Evolutionary conservation across 2,329 filamentous ascomycete species (phyloP).

Genomic region (Epichloe scottii): DNA sequence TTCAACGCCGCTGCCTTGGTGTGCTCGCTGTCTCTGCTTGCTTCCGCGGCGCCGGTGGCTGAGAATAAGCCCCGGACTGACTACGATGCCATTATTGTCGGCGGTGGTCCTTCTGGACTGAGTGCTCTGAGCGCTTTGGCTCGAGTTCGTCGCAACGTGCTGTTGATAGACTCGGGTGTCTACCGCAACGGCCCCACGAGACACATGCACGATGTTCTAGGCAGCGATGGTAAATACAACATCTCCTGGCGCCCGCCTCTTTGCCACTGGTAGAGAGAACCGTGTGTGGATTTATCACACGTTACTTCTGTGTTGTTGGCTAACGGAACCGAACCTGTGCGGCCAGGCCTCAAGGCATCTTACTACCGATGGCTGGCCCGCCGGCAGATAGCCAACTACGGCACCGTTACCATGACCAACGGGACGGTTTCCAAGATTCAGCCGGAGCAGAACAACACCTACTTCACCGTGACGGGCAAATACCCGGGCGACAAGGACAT

Average conservation of each 20-base stretch:
- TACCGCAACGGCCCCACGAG: constrained; percentile 46
- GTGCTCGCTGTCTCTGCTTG: constrained; percentile 9
- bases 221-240: constrained; percentile 37
- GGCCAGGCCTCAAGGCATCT: constrained; percentile 37
- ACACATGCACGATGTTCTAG: constrained; percentile 49
- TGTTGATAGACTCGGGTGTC: constrained; percentile 44
- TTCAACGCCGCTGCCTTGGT: constrained; percentile 6
- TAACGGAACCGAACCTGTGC: too few species aligned
- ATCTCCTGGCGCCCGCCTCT: background rate
- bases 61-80: constrained; percentile 7
- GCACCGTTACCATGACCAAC: constrained; percentile 36
- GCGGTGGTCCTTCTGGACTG: constrained; percentile 45
- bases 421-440: constrained; percentile 36
- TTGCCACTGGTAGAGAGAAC: too few species aligned
- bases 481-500: constrained; percentile 10
- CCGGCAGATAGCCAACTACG: constrained; percentile 37
- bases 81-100: constrained; percentile 45
- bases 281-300: background rate
- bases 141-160: constrained; percentile 39
- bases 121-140: constrained; percentile 43
- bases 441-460: constrained; percentile 25
- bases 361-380: constrained; percentile 43
- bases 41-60: constrained; percentile 6
- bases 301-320: background rate
- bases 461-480: constrained; percentile 29